Evolutionary conservation across 2,329 filamentous ascomycete species (phyloP), one percentile per base, ranked within the genome.

Genomic region (Bipolaris cookei): DNA sequence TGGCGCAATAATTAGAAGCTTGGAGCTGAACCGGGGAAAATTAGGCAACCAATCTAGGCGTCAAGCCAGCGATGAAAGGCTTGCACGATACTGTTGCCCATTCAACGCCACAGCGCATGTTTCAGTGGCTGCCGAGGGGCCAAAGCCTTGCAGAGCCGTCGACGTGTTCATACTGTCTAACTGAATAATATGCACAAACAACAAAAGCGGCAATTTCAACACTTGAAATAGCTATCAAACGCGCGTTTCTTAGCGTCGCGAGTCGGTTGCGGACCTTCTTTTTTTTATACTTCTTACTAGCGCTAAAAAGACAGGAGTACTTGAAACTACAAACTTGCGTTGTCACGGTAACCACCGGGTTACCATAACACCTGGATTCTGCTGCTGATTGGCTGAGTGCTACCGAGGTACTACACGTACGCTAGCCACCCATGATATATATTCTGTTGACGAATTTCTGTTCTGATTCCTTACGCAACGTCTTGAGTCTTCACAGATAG

Each of bases 261-360:
- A 61, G 37, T 55, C 55, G 47, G 61, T 63, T 25, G 44, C 28
- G 4, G 44, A 30, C 7, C 51, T 54, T 48, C 46, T 54, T 23
- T 44, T 54, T 4, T 54, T 54, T 3, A 54, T 43, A 25, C 51
- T 21, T 18, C 10, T 54, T 23, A 43, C 18, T 13, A 54, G 20
- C 37, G 38, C 37, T 23, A 54, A 30, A 21, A 43, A 16, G 1
- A 14, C 10, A 30, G 38, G 44, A 54, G 51, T 43, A 38, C 51
- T 48, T 37, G 13, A 43, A 37, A 54, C 3, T 37, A 18, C 21
- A 48, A 8, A 37, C 28, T 48, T 48, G 25, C 51, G 51, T 13
- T n/a, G n/a, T n/a, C n/a, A n/a, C n/a, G n/a, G n/a, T n/a, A n/a
- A n/a, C n/a, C n/a, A n/a, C n/a, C n/a, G n/a, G n/a, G n/a, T n/a